Conservation (phyloP, 164 flowering plant species). For the Saururus chinensis region DNA sequence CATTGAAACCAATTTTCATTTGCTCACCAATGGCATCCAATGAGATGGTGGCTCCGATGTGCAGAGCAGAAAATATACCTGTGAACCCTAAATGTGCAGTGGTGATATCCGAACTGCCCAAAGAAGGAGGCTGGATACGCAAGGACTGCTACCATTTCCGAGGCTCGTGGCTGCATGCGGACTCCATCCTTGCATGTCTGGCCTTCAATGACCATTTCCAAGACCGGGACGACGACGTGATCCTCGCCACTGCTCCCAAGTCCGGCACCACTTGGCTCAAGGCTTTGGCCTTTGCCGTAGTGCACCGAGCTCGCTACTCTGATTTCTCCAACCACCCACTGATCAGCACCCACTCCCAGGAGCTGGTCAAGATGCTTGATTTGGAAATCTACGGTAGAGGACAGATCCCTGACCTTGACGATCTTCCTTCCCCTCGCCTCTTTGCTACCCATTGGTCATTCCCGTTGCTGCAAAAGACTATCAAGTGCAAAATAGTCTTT, state of each 20-base stretch:
- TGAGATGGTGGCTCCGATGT: no score
- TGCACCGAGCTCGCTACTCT: background rate
- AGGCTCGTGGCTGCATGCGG: no score
- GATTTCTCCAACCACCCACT: background rate
- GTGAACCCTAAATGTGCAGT: no score
- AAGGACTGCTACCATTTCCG: no score
- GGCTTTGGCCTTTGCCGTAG: background rate
- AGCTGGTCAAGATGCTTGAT: background rate
- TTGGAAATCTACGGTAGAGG: background rate
- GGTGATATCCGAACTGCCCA: no score
- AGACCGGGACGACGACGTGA: background rate
- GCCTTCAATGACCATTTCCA: background rate
- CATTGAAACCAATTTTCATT: no score
- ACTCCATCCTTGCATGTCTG: background rate
- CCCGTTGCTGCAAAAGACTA: slow-evolving; percentile 2
- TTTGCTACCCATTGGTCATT: slow-evolving; percentile 3
- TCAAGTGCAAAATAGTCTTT: slow-evolving; percentile 8
- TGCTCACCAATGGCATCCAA: no score
- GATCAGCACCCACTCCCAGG: background rate
- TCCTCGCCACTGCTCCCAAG: background rate
- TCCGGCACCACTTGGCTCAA: slow-evolving; percentile 4
- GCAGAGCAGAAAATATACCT: no score
- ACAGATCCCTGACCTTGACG: background rate
- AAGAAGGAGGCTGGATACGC: no score
- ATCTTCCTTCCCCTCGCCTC: background rate